These are phyloP conservation scores for Boletus pseudo-olivaceus DNA, from an alignment of 768 basidiomycete species.

Conservation along the genomic window DNA sequence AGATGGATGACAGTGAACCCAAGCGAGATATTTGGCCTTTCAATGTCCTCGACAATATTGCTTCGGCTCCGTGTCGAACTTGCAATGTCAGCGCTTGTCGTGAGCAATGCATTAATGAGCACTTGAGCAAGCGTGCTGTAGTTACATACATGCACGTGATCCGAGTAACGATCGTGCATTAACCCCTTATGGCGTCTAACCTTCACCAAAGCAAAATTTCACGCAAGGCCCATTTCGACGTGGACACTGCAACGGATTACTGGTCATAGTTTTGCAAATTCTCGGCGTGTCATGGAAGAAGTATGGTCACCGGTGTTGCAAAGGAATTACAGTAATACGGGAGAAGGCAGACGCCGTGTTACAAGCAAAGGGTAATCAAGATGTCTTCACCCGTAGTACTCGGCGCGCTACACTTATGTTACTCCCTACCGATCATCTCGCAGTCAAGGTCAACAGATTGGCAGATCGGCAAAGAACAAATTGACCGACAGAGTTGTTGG, in stretches of 20 bases:
- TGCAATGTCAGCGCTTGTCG: too few relatives aligned
- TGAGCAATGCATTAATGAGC: too few relatives aligned
- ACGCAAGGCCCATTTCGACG: background rate
- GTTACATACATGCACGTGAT: too few relatives aligned
- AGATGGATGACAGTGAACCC: too few relatives aligned
- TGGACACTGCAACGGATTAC: background rate
- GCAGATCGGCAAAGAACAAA: constrained; percentile 12
- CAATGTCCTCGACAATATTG: too few relatives aligned
- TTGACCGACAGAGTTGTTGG: constrained; percentile 11
- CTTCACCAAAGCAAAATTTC: background rate
- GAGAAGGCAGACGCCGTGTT: constrained; percentile 10
- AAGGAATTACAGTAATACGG: background rate
- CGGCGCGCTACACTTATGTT: constrained; percentile 25
- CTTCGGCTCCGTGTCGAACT: too few relatives aligned
- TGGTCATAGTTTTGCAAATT: background rate
- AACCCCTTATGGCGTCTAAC: too few relatives aligned
- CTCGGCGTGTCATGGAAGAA: background rate
- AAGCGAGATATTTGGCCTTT: too few relatives aligned
- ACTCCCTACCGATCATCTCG: too few relatives aligned
- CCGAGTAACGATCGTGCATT: too few relatives aligned
- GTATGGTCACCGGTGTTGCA: background rate
- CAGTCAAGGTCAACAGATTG: constrained; percentile 25
- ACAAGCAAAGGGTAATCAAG: constrained; percentile 8
- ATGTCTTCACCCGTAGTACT: too few relatives aligned
- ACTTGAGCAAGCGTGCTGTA: too few relatives aligned